Evolutionary conservation across 768 basidiomycete species (phyloP).

Genomic region (Infundibulicybe gibba): DNA sequence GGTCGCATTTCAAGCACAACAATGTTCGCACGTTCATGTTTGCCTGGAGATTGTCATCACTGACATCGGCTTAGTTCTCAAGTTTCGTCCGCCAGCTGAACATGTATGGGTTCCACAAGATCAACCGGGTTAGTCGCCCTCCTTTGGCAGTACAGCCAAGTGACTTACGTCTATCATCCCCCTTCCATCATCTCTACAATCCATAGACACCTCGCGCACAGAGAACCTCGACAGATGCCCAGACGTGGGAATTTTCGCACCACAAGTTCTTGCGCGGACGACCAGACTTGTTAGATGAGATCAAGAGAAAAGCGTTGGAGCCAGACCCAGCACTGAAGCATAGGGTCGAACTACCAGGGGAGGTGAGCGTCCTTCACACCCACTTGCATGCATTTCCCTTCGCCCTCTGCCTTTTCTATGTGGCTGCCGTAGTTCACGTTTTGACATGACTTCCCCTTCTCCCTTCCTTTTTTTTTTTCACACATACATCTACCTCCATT

Average conservation of each 20-base stretch:
- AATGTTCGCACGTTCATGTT: slow-evolving; percentile 49
- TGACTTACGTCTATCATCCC: neutral
- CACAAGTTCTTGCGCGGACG: slow-evolving; percentile 81
- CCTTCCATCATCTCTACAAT: slow-evolving; percentile 3
- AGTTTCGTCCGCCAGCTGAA: slow-evolving; percentile 94
- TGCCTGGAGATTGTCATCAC: neutral
- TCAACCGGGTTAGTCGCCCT: slow-evolving; percentile 63
- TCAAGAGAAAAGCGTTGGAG: slow-evolving; percentile 82
- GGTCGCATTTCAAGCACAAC: slow-evolving; percentile 88
- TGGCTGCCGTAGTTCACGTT: no score
- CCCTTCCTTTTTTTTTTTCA: neutral
- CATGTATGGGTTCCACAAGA: slow-evolving; percentile 97
- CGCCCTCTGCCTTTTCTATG: neutral
- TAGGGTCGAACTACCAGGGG: slow-evolving; percentile 77
- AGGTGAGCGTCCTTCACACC: slow-evolving; percentile 41
- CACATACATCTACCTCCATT: slow-evolving; percentile 2
- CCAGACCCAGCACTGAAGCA: slow-evolving; percentile 70
- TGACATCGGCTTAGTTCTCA: slow-evolving; percentile 57
- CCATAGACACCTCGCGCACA: slow-evolving; percentile 79
- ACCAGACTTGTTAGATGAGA: slow-evolving; percentile 79
- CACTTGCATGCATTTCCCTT: neutral
- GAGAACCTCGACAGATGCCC: slow-evolving; percentile 74
- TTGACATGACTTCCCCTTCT: neutral
- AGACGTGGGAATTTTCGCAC: slow-evolving; percentile 89
- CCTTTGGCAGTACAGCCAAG: neutral